These are phyloP conservation scores for Cucurbita pepo DNA, from an alignment of 306 rosid genomes.

Conservation along the genomic window DNA sequence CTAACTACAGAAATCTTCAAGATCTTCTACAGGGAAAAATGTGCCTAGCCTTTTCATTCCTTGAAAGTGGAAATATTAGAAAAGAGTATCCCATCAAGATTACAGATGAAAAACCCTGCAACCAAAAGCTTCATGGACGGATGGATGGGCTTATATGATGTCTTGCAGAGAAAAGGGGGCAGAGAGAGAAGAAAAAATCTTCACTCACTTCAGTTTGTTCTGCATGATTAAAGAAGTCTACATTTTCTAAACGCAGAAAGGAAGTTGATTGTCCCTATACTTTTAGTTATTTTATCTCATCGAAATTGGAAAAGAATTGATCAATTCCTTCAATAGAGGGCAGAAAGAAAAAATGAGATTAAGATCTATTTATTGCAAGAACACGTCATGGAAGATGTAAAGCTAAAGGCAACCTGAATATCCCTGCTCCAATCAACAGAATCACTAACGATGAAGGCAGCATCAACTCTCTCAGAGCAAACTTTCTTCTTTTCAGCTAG, in stretches of 20 bases:
- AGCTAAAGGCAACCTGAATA: slow-evolving; percentile 42
- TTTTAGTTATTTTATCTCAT: not conserved
- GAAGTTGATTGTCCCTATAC: not conserved
- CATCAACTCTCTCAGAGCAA: slow-evolving; percentile 54
- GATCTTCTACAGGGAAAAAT: too few species aligned
- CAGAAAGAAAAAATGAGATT: not conserved
- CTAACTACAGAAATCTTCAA: not conserved
- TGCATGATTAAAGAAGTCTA: not conserved
- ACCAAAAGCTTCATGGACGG: not conserved
- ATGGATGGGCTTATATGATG: not conserved
- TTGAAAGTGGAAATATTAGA: not conserved
- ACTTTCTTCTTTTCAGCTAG: slow-evolving; percentile 20
- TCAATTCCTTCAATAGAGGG: not conserved
- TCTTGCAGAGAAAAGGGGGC: not conserved
- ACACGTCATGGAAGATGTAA: not conserved
- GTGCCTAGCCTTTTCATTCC: not conserved
- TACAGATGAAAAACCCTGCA: not conserved
- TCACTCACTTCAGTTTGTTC: not conserved
- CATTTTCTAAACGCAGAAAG: not conserved
- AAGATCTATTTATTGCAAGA: not conserved
- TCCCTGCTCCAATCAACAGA: slow-evolving; percentile 98
- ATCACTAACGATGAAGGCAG: slow-evolving; percentile 71
- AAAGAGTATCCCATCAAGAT: not conserved
- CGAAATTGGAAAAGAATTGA: not conserved
- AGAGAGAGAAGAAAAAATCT: not conserved